phyloP scores from a whole-genome alignment of 768 basidiomycete genomes.

The Pleurotus djamor region DNA sequence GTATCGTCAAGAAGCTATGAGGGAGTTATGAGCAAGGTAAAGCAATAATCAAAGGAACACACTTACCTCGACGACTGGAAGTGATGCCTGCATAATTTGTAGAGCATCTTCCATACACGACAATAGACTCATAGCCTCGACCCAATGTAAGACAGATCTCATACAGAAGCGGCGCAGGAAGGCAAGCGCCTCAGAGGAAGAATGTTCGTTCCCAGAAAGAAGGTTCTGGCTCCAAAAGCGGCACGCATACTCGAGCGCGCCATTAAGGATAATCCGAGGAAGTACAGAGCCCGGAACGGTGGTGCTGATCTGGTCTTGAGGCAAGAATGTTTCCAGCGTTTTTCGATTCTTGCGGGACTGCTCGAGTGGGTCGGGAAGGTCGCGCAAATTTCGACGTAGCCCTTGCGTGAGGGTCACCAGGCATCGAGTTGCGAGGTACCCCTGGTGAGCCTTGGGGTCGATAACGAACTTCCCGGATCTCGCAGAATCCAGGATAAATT shows the following conservation, averaged over 20 bases:
- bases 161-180: background rate
- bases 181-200: background rate
- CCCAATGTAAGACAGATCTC: background rate
- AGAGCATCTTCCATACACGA: background rate
- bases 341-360: too few relatives aligned
- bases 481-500: background rate
- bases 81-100: background rate
- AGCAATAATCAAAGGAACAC: too few relatives aligned
- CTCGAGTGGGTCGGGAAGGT: too few relatives aligned
- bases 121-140: background rate
- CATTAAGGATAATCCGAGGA: background rate
- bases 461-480: constrained; percentile 3
- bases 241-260: background rate
- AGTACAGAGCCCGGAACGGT: too few relatives aligned
- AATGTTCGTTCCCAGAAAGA: background rate
- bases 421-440: background rate
- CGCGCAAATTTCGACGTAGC: background rate
- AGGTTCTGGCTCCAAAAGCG: background rate
- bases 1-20: too few relatives aligned
- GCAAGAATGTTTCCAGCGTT: too few relatives aligned
- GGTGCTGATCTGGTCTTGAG: too few relatives aligned
- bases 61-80: background rate
- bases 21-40: too few relatives aligned
- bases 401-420: background rate
- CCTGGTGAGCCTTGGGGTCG: constrained; percentile 6